Percentiles rank a stretch among this genome's conserved stretches.
phyloP scores from a whole-genome alignment of 768 basidiomycete species.

The Phaeotremella fagi region DNA sequence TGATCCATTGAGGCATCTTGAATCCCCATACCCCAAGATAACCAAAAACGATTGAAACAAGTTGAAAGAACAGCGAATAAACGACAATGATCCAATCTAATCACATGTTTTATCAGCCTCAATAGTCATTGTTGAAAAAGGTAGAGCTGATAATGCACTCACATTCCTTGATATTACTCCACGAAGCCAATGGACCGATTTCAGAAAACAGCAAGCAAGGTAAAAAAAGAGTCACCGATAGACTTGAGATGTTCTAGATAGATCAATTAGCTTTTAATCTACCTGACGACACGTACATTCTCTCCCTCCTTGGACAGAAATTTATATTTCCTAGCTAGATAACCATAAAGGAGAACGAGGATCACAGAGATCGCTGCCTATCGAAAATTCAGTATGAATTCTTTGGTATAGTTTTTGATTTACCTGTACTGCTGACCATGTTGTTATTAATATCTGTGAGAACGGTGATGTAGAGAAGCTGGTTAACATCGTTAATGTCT shows the following conservation, averaged over 20 bases:
- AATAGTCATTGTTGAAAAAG: neutral
- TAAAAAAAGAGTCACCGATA: conserved; percentile 43
- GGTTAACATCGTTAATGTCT: neutral
- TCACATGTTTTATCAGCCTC: too few relatives aligned
- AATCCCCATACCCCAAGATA: conserved; percentile 18
- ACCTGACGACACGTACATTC: conserved; percentile 3
- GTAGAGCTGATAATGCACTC: conserved; percentile 7
- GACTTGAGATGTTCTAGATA: conserved; percentile 25
- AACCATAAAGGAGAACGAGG: conserved; percentile 40
- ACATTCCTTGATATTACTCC: conserved; percentile 40
- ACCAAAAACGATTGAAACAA: conserved; percentile 37
- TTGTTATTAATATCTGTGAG: conserved; percentile 21
- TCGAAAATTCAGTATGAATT: neutral
- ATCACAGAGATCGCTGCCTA: conserved; percentile 41
- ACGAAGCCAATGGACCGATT: conserved; percentile 45
- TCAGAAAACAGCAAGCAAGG: conserved; percentile 46
- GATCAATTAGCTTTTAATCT: neutral
- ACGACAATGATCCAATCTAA: conserved; percentile 43
- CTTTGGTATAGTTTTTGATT: neutral
- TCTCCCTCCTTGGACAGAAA: conserved; percentile 34
- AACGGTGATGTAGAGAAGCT: neutral
- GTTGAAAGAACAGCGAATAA: conserved; percentile 40
- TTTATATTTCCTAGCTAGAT: conserved; percentile 20
- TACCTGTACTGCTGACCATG: conserved; percentile 30
- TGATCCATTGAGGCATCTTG: conserved; percentile 36